A percentile compares a stretch with the other conserved stretches of the same genome.
Evolutionary conservation across 306 rosid species (phyloP).

Genomic region (Trichosanthes truncata): DNA sequence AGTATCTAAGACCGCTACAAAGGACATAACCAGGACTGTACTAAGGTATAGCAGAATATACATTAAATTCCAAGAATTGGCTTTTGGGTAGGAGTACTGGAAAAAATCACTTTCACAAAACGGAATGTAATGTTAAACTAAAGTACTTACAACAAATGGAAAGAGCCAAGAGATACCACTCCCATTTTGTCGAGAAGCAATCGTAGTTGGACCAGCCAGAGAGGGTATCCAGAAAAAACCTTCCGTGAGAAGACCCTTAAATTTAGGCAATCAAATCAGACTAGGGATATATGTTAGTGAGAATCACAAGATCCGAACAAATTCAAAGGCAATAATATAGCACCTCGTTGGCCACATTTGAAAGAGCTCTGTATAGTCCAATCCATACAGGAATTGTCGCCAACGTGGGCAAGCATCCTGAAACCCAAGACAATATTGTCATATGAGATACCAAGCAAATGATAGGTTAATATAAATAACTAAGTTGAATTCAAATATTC

Average conservation of each 20-base stretch:
- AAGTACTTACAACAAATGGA: slow-evolving; percentile 71
- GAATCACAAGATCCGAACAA: background rate
- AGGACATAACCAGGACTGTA: background rate
- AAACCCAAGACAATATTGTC: background rate
- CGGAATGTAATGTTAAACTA: slow-evolving; percentile 12
- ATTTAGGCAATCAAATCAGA: slow-evolving; percentile 19
- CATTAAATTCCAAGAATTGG: background rate
- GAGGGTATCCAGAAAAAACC: slow-evolving; percentile 99
- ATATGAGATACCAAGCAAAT: background rate
- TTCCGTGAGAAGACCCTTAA: slow-evolving; percentile 87
- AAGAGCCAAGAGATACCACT: slow-evolving; percentile 93
- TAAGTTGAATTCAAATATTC: background rate
- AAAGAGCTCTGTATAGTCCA: slow-evolving; percentile 91
- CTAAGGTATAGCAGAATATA: background rate
- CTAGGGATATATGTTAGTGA: background rate
- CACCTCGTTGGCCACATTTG: slow-evolving; percentile 96
- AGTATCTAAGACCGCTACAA: background rate
- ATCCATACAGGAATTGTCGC: slow-evolving; percentile 97
- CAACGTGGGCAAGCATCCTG: slow-evolving; percentile 87
- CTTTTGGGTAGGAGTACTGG: background rate
- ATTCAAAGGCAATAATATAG: background rate
- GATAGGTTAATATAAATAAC: background rate
- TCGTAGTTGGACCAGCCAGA: slow-evolving; percentile 90
- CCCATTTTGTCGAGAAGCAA: slow-evolving; percentile 82
- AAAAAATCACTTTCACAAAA: background rate